A percentile compares a stretch with the other conserved stretches of the same genome.
phyloP scores from a whole-genome alignment of 495 filamentous ascomycete genomes.

The Margaritispora aquatica region DNA sequence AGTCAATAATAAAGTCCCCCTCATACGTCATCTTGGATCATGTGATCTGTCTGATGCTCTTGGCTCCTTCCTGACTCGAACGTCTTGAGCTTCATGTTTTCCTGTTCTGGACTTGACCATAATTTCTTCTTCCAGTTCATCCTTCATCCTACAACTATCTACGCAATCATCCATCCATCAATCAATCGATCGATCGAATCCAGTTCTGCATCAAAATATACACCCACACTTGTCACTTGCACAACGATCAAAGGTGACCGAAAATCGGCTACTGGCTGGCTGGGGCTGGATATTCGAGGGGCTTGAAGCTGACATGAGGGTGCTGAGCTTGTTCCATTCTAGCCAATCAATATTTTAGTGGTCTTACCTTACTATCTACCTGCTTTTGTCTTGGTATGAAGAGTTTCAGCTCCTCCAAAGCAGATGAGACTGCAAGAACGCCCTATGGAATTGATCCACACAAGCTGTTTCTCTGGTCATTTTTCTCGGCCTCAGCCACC shows the following conservation, averaged over 20 bases:
- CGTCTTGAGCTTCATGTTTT: not conserved
- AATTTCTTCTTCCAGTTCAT: not conserved
- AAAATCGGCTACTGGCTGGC: too few relatives aligned
- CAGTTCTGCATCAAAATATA: too few relatives aligned
- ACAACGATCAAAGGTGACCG: too few relatives aligned
- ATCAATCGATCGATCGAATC: too few relatives aligned
- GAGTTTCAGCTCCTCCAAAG: not conserved
- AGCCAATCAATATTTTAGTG: too few relatives aligned
- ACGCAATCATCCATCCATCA: not conserved
- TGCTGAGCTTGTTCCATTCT: too few relatives aligned
- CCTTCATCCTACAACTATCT: not conserved
- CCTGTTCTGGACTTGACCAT: not conserved
- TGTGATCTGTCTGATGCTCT: not conserved
- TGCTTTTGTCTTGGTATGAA: not conserved
- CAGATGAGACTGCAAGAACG: too few relatives aligned
- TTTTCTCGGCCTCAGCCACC: not conserved
- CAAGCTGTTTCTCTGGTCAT: too few relatives aligned
- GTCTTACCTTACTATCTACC: not conserved
- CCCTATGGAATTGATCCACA: too few relatives aligned
- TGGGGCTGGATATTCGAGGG: too few relatives aligned
- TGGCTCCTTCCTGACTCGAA: not conserved
- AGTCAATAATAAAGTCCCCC: not conserved
- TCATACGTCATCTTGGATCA: not conserved
- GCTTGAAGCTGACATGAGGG: not conserved
- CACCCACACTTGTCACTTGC: too few relatives aligned